A percentile compares a stretch with the other conserved stretches of the same genome.
Evolutionary conservation across 345 rosid genomes (phyloP).

Genomic region (Melaleuca quinquenervia): DNA sequence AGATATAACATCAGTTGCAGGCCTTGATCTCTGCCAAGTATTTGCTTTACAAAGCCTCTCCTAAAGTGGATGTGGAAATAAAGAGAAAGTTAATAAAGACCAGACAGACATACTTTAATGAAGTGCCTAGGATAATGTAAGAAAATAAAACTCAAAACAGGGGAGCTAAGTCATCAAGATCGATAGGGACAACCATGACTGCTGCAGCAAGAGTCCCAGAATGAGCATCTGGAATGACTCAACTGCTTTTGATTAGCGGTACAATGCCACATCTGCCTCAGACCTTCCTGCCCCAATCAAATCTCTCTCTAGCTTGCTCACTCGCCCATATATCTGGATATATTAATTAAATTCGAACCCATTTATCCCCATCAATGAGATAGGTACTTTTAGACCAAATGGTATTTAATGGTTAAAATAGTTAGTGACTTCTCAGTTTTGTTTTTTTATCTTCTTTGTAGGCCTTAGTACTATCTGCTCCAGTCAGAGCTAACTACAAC

Average conservation of each 20-base stretch:
- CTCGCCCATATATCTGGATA: too few relatives aligned
- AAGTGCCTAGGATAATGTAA: background rate
- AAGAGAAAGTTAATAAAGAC: background rate
- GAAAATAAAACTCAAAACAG: background rate
- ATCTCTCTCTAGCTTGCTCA: too few relatives aligned
- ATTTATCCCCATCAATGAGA: too few relatives aligned
- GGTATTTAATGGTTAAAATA: too few relatives aligned
- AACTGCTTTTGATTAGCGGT: background rate
- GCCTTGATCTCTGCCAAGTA: constrained; percentile 89
- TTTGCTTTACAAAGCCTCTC: constrained; percentile 97
- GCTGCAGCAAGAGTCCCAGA: background rate
- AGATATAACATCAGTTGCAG: constrained; percentile 83
- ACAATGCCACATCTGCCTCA: background rate
- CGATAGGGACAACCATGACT: background rate
- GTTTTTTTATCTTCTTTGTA: too few relatives aligned
- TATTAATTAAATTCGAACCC: too few relatives aligned
- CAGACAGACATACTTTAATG: background rate
- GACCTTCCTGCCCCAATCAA: background rate
- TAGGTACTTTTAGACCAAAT: too few relatives aligned
- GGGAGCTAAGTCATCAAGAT: background rate
- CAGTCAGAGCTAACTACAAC: background rate
- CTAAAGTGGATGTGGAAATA: constrained; percentile 17
- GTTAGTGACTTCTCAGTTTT: too few relatives aligned
- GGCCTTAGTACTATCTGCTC: background rate
- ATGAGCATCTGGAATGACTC: background rate